Evolutionary conservation across 2,329 filamentous ascomycete species (phyloP).

Genomic region (Phialophora macrospora): DNA sequence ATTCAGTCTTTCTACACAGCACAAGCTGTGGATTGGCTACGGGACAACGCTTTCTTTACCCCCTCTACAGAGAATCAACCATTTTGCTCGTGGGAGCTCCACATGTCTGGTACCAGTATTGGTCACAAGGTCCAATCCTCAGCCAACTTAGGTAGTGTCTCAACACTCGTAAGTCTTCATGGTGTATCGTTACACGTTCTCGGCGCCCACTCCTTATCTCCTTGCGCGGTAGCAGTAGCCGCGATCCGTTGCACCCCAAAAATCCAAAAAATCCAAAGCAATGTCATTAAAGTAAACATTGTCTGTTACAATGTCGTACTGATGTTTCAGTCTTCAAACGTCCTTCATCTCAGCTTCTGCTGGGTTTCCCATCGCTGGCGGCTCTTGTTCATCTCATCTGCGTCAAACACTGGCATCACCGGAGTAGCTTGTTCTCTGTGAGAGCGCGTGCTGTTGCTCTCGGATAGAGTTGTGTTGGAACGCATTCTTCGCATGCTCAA

Average conservation of each 20-base stretch:
- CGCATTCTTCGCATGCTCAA: slow-evolving; percentile 46
- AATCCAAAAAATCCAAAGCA: slow-evolving; percentile 25
- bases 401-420: slow-evolving; percentile 51
- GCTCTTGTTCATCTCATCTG: slow-evolving; percentile 55
- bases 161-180: slow-evolving; percentile 26
- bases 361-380: slow-evolving; percentile 56
- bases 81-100: slow-evolving; percentile 33
- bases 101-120: slow-evolving; percentile 24
- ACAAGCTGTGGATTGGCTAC: not conserved
- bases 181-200: slow-evolving; percentile 33
- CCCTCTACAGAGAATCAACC: slow-evolving; percentile 2
- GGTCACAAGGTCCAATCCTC: slow-evolving; percentile 21
- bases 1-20: slow-evolving; percentile 3
- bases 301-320: slow-evolving; percentile 28
- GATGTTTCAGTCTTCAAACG: slow-evolving; percentile 22
- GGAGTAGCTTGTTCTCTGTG: slow-evolving; percentile 30
- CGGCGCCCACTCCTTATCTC: slow-evolving; percentile 14
- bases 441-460: slow-evolving; percentile 42
- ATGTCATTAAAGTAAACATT: slow-evolving; percentile 18
- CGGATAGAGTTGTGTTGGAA: slow-evolving; percentile 42
- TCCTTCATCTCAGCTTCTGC: slow-evolving; percentile 36
- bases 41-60: slow-evolving; percentile 1
- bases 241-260: slow-evolving; percentile 23
- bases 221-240: slow-evolving; percentile 36
- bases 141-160: slow-evolving; percentile 15